Percentiles rank a stretch among this genome's conserved stretches.
phyloP scores from a whole-genome alignment of 306 rosid species.

The Alnus glutinosa region DNA sequence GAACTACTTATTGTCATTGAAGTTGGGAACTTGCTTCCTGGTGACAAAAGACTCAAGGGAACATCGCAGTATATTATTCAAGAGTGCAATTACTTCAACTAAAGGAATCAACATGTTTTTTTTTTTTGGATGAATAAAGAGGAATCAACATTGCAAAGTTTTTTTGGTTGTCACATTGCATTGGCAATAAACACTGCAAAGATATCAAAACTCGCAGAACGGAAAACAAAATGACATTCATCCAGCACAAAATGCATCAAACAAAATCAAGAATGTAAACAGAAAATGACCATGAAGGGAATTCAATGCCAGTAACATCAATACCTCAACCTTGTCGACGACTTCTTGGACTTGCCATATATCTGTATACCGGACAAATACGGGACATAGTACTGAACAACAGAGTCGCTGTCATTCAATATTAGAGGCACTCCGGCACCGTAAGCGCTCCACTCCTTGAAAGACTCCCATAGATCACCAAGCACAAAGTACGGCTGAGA shows the following conservation, averaged over 20 bases:
- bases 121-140: background rate
- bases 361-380: constrained; percentile 88
- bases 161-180: background rate
- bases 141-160: background rate
- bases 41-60: background rate
- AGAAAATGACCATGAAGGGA: background rate
- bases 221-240: too few relatives aligned
- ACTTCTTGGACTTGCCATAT: constrained; percentile 46
- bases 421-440: constrained; percentile 95
- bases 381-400: constrained; percentile 85
- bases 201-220: too few relatives aligned
- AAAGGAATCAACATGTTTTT: background rate
- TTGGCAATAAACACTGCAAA: background rate
- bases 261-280: background rate
- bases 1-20: background rate
- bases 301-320: constrained; percentile 5
- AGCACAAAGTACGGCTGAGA: constrained; percentile 75
- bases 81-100: background rate
- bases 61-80: background rate
- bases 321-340: constrained; percentile 62
- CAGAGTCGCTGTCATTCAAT: constrained; percentile 63
- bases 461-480: constrained; percentile 86
- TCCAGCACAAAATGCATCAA: background rate
- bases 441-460: constrained; percentile 92
- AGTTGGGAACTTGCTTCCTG: background rate